phyloP scores from a whole-genome alignment of 441 rosid species.

The Euphorbia schlechtendalii region DNA sequence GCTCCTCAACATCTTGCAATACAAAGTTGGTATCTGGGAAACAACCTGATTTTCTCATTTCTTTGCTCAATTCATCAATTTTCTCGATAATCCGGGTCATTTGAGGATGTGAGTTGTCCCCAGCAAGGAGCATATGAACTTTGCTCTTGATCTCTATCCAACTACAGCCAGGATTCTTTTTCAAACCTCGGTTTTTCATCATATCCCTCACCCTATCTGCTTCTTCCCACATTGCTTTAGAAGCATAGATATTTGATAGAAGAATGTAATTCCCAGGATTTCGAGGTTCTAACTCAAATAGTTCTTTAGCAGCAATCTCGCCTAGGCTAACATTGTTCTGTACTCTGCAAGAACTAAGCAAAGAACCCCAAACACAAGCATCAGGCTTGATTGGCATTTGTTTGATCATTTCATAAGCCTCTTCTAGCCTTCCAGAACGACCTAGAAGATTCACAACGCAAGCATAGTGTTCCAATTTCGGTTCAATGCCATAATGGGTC shows the following conservation, averaged over 20 bases:
- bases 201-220: not conserved
- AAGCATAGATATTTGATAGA: not conserved
- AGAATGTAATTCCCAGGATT: not conserved
- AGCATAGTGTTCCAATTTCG: constrained; percentile 53
- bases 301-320: not conserved
- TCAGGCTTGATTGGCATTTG: not conserved
- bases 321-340: not conserved
- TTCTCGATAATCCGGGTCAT: not conserved
- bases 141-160: not conserved
- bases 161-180: not conserved
- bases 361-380: not conserved
- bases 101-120: not conserved
- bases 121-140: not conserved
- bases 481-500: constrained; percentile 37
- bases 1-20: not conserved
- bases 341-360: not conserved
- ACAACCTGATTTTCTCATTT: not conserved
- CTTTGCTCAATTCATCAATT: not conserved
- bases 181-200: not conserved
- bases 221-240: not conserved
- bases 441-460: constrained; percentile 51
- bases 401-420: constrained; percentile 31
- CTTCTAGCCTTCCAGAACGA: constrained; percentile 15
- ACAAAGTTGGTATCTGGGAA: not conserved
- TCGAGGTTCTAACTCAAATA: not conserved